Conservation (phyloP, 805 yeast species). For the Starmerella vaccinii region DNA sequence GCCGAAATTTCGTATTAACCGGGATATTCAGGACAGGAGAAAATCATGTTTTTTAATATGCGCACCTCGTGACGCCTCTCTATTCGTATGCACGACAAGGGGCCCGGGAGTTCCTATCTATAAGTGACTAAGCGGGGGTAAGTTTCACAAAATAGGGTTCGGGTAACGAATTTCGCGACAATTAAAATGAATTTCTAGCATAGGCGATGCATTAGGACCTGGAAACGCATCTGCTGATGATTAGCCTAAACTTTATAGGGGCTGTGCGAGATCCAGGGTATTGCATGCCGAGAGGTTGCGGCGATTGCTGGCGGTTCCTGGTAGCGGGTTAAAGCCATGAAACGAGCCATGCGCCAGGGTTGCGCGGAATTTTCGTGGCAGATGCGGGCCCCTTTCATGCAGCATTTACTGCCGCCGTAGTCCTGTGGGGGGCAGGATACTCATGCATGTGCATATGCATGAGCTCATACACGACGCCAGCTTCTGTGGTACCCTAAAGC, state of each 20-base stretch:
- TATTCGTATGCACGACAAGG: not conserved
- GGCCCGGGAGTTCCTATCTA: not conserved
- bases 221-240: not conserved
- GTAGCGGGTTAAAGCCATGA: not conserved
- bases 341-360: not conserved
- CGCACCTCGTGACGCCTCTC: not conserved
- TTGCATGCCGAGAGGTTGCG: not conserved
- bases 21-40: too few relatives aligned
- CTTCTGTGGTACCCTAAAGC: not conserved
- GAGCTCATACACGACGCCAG: not conserved
- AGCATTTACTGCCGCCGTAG: not conserved
- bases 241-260: not conserved
- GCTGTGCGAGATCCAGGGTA: not conserved
- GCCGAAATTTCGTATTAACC: too few relatives aligned
- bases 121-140: not conserved
- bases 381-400: not conserved
- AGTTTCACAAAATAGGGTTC: not conserved
- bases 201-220: constrained; percentile 3
- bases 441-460: not conserved
- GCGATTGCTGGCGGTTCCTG: not conserved
- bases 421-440: constrained; percentile 1
- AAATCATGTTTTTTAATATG: not conserved
- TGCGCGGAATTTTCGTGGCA: not conserved
- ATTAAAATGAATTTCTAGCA: not conserved
- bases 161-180: not conserved